Base-by-base conservation (phyloP, 352 stramenopile genomes). In the Phytophthora gonapodyides region DNA sequence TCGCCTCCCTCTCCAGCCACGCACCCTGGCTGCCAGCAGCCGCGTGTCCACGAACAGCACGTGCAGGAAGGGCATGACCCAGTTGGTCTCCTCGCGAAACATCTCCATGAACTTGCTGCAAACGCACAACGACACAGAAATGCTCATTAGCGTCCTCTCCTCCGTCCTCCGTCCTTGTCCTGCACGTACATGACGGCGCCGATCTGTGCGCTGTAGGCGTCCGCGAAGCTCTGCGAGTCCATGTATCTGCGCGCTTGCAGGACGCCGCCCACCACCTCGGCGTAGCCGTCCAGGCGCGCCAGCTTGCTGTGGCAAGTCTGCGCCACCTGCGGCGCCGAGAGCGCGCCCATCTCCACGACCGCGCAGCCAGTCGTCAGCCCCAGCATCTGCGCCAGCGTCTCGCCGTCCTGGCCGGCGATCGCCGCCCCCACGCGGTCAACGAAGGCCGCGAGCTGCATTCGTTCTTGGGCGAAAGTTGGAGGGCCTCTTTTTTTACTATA, bases 51-150 rank as follows among this genome's bases (percentile, higher is more conserved):
- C 75, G 46, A 88, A 89, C 31, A 95, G 57, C 24, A 84, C 83
- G 54, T 95, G 84, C 37, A 95, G 70, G 53, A 93, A 84, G 12
- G 87, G 84, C 62, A 93, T 79, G 52, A 95, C 77, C 87, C 87
- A 95, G 67, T 92, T 94, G 44, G 81, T 92, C 69, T 93, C 83
- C 36, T 75, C 82, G 12, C 84, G 71, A 65, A 94, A 93, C 35
- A 95, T 69, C 67, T 93, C 84, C 80, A 95, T 93, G 40, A 95
- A 93, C 56, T 95, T 93, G 44, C 82, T 91, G 37, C 38, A 48
- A n/a, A 33, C 1, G 27, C 11, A 17, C 9, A 27, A 64, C 13
- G 53, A 50, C 7, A 58, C 41, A 19, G 35, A 33, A 6, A 56
- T 13, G 13, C 9, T 17, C 16, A 17, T 45, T 44, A 27, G 33